Evolutionary conservation across 305 asterid species (phyloP).

Genomic region (Solanum hybrid): DNA sequence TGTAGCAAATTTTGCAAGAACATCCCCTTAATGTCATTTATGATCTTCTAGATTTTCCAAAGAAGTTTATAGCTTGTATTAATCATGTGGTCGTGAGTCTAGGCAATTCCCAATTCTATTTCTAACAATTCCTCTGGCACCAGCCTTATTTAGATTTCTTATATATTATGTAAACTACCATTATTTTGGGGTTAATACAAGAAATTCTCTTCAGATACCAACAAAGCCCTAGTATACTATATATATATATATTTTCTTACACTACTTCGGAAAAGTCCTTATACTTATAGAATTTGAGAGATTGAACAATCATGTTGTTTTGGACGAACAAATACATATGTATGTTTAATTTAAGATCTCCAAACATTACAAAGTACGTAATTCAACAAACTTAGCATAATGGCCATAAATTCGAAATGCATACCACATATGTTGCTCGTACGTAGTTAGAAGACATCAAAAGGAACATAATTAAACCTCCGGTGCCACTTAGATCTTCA

Average conservation of each 20-base stretch:
- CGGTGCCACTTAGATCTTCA: background rate
- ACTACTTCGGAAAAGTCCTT: background rate
- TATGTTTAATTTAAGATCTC: background rate
- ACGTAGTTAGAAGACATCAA: background rate
- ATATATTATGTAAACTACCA: too few species aligned
- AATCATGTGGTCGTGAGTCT: background rate
- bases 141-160: too few species aligned
- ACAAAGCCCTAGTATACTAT: background rate
- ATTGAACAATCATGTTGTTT: background rate
- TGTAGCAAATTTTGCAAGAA: background rate
- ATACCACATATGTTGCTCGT: background rate
- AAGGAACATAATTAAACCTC: background rate
- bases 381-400: background rate
- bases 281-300: background rate
- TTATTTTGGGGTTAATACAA: background rate
- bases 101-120: too few species aligned
- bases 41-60: background rate
- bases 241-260: background rate
- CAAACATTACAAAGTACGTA: background rate
- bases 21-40: background rate
- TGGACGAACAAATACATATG: background rate
- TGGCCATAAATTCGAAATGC: background rate
- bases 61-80: background rate
- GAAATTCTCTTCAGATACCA: background rate
- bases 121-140: too few species aligned